Percentiles rank a stretch among this genome's conserved stretches.
Evolutionary conservation across 106 monocot species (phyloP).

Genomic region (Triglochin maritima): DNA sequence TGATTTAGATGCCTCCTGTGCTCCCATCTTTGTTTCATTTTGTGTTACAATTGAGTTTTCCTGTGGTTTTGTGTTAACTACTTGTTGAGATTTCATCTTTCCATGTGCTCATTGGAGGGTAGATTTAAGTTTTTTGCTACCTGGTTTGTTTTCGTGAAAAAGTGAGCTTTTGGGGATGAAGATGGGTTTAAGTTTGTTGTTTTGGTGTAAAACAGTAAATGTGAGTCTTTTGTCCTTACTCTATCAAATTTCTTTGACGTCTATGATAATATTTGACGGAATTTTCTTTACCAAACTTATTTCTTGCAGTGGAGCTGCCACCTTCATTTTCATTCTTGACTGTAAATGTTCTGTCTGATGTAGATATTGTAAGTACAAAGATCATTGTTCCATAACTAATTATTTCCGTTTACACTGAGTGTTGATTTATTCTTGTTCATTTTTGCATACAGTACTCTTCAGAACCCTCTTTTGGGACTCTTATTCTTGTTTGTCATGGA

Average conservation of each 20-base stretch:
- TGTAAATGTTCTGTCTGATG: not conserved
- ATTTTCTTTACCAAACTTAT: not conserved
- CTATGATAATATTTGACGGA: not conserved
- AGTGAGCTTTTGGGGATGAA: not conserved
- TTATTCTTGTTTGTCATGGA: not conserved
- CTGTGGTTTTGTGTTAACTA: not conserved
- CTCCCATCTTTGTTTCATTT: not conserved
- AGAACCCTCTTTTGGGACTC: not conserved
- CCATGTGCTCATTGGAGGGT: no score
- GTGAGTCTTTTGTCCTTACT: not conserved
- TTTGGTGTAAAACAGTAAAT: not conserved
- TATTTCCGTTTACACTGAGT: not conserved
- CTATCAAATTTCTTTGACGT: not conserved
- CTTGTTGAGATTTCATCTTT: no score
- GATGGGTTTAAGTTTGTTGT: not conserved
- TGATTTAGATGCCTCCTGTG: no score
- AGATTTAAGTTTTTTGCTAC: not conserved
- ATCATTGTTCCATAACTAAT: not conserved
- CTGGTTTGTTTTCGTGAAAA: not conserved
- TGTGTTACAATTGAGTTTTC: not conserved
- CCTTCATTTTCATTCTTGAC: slow-evolving; percentile 5
- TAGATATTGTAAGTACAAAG: slow-evolving; percentile 3
- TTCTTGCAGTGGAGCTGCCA: slow-evolving; percentile 6
- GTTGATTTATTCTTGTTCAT: not conserved
- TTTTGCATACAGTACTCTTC: not conserved